Evolutionary conservation across 2,329 filamentous ascomycete genomes (phyloP), one percentile per base, ranked within the genome.

Genomic region (Chaetomiaceae sp.): DNA sequence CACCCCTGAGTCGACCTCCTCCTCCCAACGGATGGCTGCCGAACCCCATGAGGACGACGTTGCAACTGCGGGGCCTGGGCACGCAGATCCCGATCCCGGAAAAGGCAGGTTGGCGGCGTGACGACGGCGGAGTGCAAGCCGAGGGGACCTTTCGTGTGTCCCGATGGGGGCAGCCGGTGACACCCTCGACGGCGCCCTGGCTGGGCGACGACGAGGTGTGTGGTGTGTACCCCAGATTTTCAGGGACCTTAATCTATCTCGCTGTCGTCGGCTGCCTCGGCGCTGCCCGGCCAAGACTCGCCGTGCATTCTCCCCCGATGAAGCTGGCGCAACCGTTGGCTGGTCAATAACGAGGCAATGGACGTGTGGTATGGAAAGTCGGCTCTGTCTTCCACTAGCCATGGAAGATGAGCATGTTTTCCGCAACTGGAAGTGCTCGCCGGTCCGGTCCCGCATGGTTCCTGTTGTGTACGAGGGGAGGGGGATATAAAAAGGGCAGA

Each of bases 211-310:
- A n/a, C n/a, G n/a, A n/a, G n/a, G n/a, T n/a, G n/a, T n/a, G n/a
- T 20, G 39, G 40, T 22, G 46, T 39, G 46, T 55, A 55, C 57
- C 57, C 57, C 57, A 55, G 58, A 60, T 54, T 57, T 46, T 27
- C 40, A 54, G 27, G 42, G 47, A 3, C 47, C 17, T 47, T 51
- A 59, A 59, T 57, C 57, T 57, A 59, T 57, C 57, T 53, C 19
- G 58, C 36, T 48, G 46, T 34, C 29, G 42, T 36, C 27, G 48
- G 50, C 50, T 42, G 42, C 37, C 22, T 33, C 39, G 27, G 42
- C 44, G 38, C 34, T 33, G 47, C 20, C 27, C 12, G 39, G 48
- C 45, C 51, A 46, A 51, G 48, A 53, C 27, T 34, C 37, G 25
- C 51, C 44, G 50, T 33, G 51, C 38, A 42, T 50, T 48, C 29